Base-by-base conservation (phyloP, 2,329 filamentous ascomycete species). In the Exophiala aquamarina region DNA sequence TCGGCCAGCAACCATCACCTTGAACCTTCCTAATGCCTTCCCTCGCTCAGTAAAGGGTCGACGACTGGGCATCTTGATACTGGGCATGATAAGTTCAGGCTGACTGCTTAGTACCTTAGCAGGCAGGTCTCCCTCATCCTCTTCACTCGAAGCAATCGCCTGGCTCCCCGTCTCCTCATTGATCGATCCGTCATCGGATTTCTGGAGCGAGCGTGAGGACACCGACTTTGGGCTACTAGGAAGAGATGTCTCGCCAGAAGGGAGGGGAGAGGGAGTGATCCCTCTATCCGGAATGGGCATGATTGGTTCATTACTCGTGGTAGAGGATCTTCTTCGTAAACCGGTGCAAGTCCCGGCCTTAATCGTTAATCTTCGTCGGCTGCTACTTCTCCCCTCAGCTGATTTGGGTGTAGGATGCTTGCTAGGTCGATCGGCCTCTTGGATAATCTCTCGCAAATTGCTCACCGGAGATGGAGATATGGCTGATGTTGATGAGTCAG, bases 31-130 rank as follows among this genome's bases (percentile, higher is more conserved):
- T 65, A 97, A 79, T 26, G 78, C 78, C 70, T 86, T 92, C 13
- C 93, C 93, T 37, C 80, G 79, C n/a, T 87, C 82, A 0, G 93
- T 96, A 66, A 97, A 97, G 0, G 91, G 91, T 41, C 90, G 79
- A 40, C 93, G 83, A 51, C 82, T 87, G 3, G 93, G 92, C 81
- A 98, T 93, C 52, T 82, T 84, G 60, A 98, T 85, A 62, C 90
- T 95, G 4, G 93, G 93, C 93, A 98, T 98, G 50, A 98, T 88
- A n/a, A 98, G 78, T 66, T 97, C 91, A n/a, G 72, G 70, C 10
- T 70, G 60, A 61, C 71, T 66, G 49, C 69, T 67, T 20, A 63
- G 60, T 3, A 66, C 33, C 15, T 44, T 39, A 61, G 60, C 8
- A 60, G 59, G 7, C 64, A 63, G 6, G 54, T 57, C 8, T 50